phyloP scores from a whole-genome alignment of 345 rosid species.

The Eucalyptus curtisii region DNA sequence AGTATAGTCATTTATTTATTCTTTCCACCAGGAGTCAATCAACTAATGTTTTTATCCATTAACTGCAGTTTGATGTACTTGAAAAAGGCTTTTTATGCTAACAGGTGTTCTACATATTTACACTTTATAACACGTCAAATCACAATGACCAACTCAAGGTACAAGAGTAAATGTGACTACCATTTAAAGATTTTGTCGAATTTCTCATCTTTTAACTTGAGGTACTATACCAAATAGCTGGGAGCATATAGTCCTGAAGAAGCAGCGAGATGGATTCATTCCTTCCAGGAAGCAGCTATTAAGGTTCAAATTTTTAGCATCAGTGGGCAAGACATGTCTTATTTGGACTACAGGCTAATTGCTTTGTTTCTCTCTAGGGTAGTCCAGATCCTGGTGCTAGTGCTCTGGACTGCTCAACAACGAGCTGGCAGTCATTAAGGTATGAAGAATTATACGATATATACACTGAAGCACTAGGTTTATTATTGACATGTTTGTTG shows the following conservation, averaged over 20 bases:
- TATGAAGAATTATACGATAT: not conserved
- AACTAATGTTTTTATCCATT: not conserved
- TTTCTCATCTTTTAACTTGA: not conserved
- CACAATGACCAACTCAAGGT: slow-evolving; percentile 95
- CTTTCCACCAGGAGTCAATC: not conserved
- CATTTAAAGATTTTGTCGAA: not conserved
- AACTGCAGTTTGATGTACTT: not conserved
- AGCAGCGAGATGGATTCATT: slow-evolving; percentile 93
- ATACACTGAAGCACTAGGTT: not conserved
- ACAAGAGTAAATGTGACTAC: not conserved
- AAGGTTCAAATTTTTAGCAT: slow-evolving; percentile 30
- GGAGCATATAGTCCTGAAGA: slow-evolving; percentile 97
- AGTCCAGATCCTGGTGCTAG: slow-evolving; percentile 28
- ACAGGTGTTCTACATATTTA: slow-evolving; percentile 85
- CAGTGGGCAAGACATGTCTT: not conserved
- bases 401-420: slow-evolving; percentile 40
- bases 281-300: slow-evolving; percentile 65
- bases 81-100: slow-evolving; percentile 4
- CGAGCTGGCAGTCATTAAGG: slow-evolving; percentile 71
- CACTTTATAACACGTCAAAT: slow-evolving; percentile 77
- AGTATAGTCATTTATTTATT: slow-evolving; percentile 24
- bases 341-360: not conserved
- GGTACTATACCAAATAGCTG: slow-evolving; percentile 29
- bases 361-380: slow-evolving; percentile 32
- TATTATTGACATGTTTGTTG: not conserved